Base-by-base conservation (phyloP, 306 rosid genomes). In the Parietaria judaica region DNA sequence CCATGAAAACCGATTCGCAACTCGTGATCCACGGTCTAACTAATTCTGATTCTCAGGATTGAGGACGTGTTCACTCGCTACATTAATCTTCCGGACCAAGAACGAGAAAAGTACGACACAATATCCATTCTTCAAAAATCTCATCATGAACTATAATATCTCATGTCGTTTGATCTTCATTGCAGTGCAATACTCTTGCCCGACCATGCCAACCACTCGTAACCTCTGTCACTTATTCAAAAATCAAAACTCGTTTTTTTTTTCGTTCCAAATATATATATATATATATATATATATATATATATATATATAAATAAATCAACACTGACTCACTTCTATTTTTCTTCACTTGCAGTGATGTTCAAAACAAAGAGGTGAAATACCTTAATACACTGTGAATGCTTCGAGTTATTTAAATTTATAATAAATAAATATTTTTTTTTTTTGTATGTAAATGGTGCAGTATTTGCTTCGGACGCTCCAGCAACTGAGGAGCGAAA, bases 41-140 rank as follows among this genome's bases (percentile, higher is more conserved):
- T 41, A 41, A 41, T 41, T 41, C 45, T 3, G 6, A 41, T 41
- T 41, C 51, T 59, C 83, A 89, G 97, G 81, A 86, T 89, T 35
- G 97, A 89, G 59, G 97, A 89, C 58, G 97, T 89, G 36, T 76
- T 89, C 17, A 81, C 84, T 53, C 97, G 95, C 43, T 89, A 72
- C 68, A 80, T 89, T 54, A 84, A 86, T 75, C 85, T 89, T 63
- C 83, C 95, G 0, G 89, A 89, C 39, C 86, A 82, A 69, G 95
- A 86, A 69, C 80, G 95, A 86, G 89, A 83, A 61, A 71, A 76
- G 97, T 86, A 84, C 16, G 83, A 23, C 31, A 23, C 39, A 13
- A 12, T 36, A 23, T 8, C 13, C 14, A 4, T 7, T 51, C 6
- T 36, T 36, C 52, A 4, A 23, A 23, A 23, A 23, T 23, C 31